These are phyloP conservation scores for Candida rishiriensis DNA, from an alignment of 805 yeast genomes.

Conservation along the genomic window DNA sequence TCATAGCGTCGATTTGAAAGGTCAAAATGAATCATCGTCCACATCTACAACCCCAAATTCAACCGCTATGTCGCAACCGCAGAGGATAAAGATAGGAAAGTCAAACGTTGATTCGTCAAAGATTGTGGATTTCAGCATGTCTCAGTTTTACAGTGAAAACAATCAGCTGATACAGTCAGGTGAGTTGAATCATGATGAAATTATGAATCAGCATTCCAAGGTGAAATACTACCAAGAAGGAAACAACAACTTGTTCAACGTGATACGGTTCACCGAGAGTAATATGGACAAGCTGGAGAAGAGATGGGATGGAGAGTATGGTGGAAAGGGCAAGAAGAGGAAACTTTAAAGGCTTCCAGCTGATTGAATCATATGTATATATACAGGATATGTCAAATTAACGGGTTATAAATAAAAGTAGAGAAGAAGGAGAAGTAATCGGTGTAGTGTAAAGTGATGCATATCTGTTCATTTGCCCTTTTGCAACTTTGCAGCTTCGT, in stretches of 20 bases:
- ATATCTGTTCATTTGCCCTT: background rate
- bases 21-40: too few relatives aligned
- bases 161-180: conserved; percentile 29
- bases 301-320: conserved; percentile 9
- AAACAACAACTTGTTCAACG: conserved; percentile 28
- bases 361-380: too few relatives aligned
- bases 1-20: too few relatives aligned
- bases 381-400: too few relatives aligned
- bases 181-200: conserved; percentile 24
- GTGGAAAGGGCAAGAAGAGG: too few relatives aligned
- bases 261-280: conserved; percentile 27
- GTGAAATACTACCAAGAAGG: conserved; percentile 26
- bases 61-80: background rate
- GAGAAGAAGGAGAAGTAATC: background rate
- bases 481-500: conserved; percentile 41
- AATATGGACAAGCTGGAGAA: conserved; percentile 23
- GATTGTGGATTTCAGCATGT: conserved; percentile 33
- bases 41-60: conserved; percentile 2
- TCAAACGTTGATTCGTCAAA: conserved; percentile 15
- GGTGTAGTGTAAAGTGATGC: background rate
- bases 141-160: conserved; percentile 34
- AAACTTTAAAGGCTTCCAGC: too few relatives aligned
- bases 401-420: too few relatives aligned
- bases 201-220: conserved; percentile 14
- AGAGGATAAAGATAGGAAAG: conserved; percentile 3